phyloP scores from a whole-genome alignment of 1,284 basidiomycete genomes.

The Lignosus rhinocerotis region DNA sequence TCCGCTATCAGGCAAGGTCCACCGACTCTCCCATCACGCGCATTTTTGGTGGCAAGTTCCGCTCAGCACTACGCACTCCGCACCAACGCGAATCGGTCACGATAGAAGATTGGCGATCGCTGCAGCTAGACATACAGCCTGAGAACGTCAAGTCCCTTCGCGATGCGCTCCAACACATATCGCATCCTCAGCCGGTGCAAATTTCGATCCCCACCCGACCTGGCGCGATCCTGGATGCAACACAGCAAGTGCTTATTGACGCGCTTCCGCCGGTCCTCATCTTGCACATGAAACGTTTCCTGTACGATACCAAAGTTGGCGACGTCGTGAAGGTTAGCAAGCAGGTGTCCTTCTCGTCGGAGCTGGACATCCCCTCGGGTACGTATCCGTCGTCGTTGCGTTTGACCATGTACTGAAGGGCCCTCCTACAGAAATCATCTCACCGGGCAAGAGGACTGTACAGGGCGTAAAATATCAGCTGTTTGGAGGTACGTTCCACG shows the following conservation, averaged over 20 bases:
- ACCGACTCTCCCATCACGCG: slow-evolving; percentile 87
- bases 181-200: slow-evolving; percentile 82
- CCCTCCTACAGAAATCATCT: slow-evolving; percentile 59
- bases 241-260: slow-evolving; percentile 88
- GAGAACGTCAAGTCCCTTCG: slow-evolving; percentile 78
- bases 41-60: slow-evolving; percentile 93
- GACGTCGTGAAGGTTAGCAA: slow-evolving; percentile 88
- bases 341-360: slow-evolving; percentile 76
- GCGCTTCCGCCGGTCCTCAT: slow-evolving; percentile 85
- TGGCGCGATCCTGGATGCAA: slow-evolving; percentile 74
- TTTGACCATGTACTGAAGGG: background rate
- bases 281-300: slow-evolving; percentile 92
- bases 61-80: slow-evolving; percentile 83
- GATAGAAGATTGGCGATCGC: slow-evolving; percentile 90
- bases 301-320: slow-evolving; percentile 79
- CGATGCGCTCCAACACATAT: slow-evolving; percentile 82
- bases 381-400: slow-evolving; percentile 25
- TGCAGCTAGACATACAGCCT: slow-evolving; percentile 89
- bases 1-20: slow-evolving; percentile 61
- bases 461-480: slow-evolving; percentile 73
- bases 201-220: slow-evolving; percentile 62
- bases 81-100: slow-evolving; percentile 86
- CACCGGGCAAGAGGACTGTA: slow-evolving; percentile 50
- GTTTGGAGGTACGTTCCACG: slow-evolving; percentile 75
- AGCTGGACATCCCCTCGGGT: slow-evolving; percentile 77